Evolutionary conservation across 139 green algal species (phyloP).

Genomic region (Pycnococcus provasolii): DNA sequence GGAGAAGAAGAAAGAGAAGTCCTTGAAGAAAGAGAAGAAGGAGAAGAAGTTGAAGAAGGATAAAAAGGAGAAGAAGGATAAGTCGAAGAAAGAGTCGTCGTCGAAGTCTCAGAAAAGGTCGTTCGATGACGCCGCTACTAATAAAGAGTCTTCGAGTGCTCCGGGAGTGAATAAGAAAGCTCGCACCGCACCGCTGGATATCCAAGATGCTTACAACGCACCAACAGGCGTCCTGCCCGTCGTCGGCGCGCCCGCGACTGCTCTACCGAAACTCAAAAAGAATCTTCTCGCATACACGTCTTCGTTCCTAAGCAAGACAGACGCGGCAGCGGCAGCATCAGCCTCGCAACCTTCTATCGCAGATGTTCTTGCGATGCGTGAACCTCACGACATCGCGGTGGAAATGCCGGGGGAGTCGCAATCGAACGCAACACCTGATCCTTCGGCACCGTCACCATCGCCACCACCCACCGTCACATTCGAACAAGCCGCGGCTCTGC

Average conservation of each 20-base stretch:
- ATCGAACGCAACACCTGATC: too few relatives aligned
- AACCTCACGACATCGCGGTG: not conserved
- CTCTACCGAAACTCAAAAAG: not conserved
- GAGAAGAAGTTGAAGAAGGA: constrained; percentile 18
- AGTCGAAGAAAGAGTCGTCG: not conserved
- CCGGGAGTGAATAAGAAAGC: not conserved
- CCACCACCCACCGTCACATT: too few relatives aligned
- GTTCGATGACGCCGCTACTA: not conserved
- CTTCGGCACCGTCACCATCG: too few relatives aligned
- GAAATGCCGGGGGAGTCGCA: not conserved
- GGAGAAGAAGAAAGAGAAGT: constrained; percentile 14
- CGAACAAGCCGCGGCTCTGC: too few relatives aligned
- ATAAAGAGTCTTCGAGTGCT: not conserved
- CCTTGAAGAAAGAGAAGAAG: constrained; percentile 18
- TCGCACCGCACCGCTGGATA: not conserved
- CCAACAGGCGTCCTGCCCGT: not conserved
- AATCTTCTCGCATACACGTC: not conserved
- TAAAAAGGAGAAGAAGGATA: not conserved
- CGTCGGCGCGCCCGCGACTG: not conserved
- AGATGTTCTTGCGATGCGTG: not conserved
- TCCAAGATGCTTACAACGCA: not conserved
- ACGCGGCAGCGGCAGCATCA: too few relatives aligned
- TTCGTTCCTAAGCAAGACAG: too few relatives aligned
- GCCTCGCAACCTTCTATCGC: too few relatives aligned
- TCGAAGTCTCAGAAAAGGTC: not conserved